phyloP scores from a whole-genome alignment of 1,284 basidiomycete genomes.

The Apiotrichum siamense region DNA sequence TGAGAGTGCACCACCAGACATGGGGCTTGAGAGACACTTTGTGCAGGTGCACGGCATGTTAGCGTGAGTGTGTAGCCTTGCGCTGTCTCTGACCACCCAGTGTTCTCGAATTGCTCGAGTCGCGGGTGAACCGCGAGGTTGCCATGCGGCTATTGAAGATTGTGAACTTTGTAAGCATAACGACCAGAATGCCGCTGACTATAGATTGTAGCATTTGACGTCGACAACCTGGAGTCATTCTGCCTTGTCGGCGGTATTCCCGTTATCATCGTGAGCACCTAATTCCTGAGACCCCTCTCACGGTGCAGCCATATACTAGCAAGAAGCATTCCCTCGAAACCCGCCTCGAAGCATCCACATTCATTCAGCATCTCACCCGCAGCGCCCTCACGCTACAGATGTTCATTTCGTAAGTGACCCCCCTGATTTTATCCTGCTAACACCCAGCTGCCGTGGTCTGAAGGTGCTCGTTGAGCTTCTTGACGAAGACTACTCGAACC shows the following conservation, averaged over 20 bases:
- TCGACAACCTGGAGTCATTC: constrained; percentile 86
- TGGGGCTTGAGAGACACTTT: constrained; percentile 81
- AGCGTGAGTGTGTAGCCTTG: constrained; percentile 49
- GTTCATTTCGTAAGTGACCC: constrained; percentile 80
- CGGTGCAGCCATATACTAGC: constrained; percentile 66
- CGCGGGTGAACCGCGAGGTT: constrained; percentile 70
- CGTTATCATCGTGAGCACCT: constrained; percentile 71
- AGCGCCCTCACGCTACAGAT: constrained; percentile 91
- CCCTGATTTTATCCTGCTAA: constrained; percentile 7
- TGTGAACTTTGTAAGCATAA: constrained; percentile 67
- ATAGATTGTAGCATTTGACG: constrained; percentile 78
- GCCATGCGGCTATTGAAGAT: constrained; percentile 77
- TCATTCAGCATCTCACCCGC: constrained; percentile 84
- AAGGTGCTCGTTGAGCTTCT: constrained; percentile 91
- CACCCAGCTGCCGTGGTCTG: constrained; percentile 74
- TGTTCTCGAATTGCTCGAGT: constrained; percentile 85
- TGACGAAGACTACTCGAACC: constrained; percentile 89
- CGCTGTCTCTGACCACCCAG: constrained; percentile 13
- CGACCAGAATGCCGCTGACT: background rate
- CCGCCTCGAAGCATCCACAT: constrained; percentile 88
- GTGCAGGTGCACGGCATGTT: constrained; percentile 90
- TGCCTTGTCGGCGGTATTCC: constrained; percentile 91
- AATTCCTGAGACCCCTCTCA: constrained; percentile 38
- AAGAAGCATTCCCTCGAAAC: constrained; percentile 92
- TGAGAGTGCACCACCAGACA: constrained; percentile 58